phyloP scores from a whole-genome alignment of 108 stramenopile genomes.

The Seminavis robusta region DNA sequence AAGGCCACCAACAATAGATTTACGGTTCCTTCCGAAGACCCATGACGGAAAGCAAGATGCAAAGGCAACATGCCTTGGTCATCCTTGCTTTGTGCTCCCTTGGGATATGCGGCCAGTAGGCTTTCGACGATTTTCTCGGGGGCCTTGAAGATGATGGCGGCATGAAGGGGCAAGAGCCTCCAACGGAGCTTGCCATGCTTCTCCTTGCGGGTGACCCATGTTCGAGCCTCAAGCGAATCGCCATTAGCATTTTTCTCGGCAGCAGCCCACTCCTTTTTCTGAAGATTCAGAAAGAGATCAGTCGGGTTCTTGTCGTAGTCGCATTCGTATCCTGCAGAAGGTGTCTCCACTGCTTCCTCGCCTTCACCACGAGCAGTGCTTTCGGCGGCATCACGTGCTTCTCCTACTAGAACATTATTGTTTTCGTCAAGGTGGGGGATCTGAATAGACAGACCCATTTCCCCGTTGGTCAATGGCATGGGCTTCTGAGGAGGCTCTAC shows the following conservation, averaged over 20 bases:
- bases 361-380: too few species aligned
- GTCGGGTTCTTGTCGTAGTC: constrained; percentile 80
- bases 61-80: constrained; percentile 87
- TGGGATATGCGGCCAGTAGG: constrained; percentile 55
- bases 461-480: too few species aligned
- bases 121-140: constrained; percentile 63
- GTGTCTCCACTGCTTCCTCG: too few species aligned
- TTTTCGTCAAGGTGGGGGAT: too few species aligned
- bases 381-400: too few species aligned
- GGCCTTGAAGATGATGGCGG: constrained; percentile 84
- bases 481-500: too few species aligned
- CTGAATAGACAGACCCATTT: too few species aligned
- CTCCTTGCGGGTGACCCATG: constrained; percentile 78
- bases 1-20: constrained; percentile 61
- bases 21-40: constrained; percentile 44
- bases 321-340: too few species aligned
- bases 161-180: constrained; percentile 85
- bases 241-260: constrained; percentile 30
- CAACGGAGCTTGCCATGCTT: constrained; percentile 69
- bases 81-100: constrained; percentile 68
- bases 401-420: too few species aligned
- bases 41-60: constrained; percentile 80
- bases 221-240: constrained; percentile 53
- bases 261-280: constrained; percentile 71
- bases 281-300: constrained; percentile 64